These are phyloP conservation scores for Trichophyton simii DNA, from an alignment of 2,329 filamentous ascomycete genomes.

Conservation along the genomic window DNA sequence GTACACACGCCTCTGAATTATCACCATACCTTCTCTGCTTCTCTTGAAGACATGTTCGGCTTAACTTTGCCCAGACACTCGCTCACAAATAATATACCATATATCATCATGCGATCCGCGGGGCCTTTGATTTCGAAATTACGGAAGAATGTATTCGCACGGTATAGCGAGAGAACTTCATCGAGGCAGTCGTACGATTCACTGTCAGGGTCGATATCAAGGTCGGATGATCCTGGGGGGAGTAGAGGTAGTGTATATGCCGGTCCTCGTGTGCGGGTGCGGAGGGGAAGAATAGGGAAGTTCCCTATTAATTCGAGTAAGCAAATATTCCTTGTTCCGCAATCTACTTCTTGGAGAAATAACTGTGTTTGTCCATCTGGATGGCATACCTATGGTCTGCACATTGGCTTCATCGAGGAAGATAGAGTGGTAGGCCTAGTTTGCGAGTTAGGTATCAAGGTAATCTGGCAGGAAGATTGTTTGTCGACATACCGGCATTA, in stretches of 20 bases:
- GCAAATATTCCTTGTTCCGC: background rate
- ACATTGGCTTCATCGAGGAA: constrained; percentile 71
- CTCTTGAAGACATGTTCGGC: constrained; percentile 53
- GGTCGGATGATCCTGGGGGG: constrained; percentile 40
- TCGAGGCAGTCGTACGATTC: constrained; percentile 95
- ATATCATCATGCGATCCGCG: constrained; percentile 86
- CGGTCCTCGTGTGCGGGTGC: constrained; percentile 89
- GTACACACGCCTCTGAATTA: background rate
- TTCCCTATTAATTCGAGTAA: constrained; percentile 48
- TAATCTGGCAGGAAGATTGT: background rate
- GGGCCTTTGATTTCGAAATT: constrained; percentile 99
- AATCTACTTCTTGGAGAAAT: background rate
- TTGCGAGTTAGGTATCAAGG: background rate
- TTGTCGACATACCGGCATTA: background rate
- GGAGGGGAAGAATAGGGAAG: constrained; percentile 86
- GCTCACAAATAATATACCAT: constrained; percentile 89
- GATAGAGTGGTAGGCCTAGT: constrained; percentile 91
- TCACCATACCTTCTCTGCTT: constrained; percentile 50
- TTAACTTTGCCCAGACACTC: constrained; percentile 83
- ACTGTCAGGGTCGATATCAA: constrained; percentile 60
- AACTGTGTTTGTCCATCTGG: background rate
- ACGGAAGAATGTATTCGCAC: constrained; percentile 96
- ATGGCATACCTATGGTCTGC: constrained; percentile 45
- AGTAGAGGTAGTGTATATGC: constrained; percentile 69
- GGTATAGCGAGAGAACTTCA: constrained; percentile 83